Conservation (phyloP, 352 stramenopile genomes). For the Thalassiosira allenii region DNA sequence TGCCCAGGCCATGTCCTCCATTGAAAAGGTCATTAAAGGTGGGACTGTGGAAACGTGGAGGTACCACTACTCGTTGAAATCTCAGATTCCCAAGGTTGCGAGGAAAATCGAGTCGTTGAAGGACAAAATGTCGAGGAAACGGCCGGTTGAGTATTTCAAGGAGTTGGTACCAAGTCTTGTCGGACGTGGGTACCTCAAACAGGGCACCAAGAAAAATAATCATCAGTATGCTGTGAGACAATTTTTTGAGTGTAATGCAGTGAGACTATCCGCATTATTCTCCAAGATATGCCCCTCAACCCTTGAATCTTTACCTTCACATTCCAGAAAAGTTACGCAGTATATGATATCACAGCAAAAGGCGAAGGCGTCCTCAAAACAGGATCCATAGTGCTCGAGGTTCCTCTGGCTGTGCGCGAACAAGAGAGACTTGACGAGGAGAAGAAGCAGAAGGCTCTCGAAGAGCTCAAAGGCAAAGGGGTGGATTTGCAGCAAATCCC, state of each 20-base stretch:
- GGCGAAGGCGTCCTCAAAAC: slow-evolving; percentile 26
- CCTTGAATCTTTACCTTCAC: neutral
- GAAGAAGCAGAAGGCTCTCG: slow-evolving; percentile 54
- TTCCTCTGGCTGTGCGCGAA: slow-evolving; percentile 72
- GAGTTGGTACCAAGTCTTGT: slow-evolving; percentile 63
- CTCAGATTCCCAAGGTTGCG: slow-evolving; percentile 10
- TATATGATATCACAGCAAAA: slow-evolving; percentile 58
- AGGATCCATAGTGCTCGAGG: slow-evolving; percentile 67
- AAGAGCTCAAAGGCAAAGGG: slow-evolving; percentile 61
- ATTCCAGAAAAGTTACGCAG: slow-evolving; percentile 43
- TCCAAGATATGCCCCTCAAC: neutral
- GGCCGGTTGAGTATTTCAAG: slow-evolving; percentile 59
- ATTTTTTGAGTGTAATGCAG: too few relatives aligned
- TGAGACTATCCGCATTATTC: too few relatives aligned
- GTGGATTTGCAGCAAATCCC: slow-evolving; percentile 74
- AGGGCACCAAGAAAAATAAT: slow-evolving; percentile 43
- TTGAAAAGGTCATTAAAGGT: slow-evolving; percentile 66
- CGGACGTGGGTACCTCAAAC: slow-evolving; percentile 49
- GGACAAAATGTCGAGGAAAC: slow-evolving; percentile 51
- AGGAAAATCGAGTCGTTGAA: slow-evolving; percentile 39
- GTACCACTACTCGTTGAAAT: slow-evolving; percentile 30
- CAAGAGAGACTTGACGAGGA: slow-evolving; percentile 60
- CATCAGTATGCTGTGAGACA: slow-evolving; percentile 23
- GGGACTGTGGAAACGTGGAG: slow-evolving; percentile 69
- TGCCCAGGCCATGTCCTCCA: slow-evolving; percentile 54